Evolutionary conservation across 106 monocot species (phyloP), one percentile per base, ranked within the genome.

Genomic region (Acorus calamus): DNA sequence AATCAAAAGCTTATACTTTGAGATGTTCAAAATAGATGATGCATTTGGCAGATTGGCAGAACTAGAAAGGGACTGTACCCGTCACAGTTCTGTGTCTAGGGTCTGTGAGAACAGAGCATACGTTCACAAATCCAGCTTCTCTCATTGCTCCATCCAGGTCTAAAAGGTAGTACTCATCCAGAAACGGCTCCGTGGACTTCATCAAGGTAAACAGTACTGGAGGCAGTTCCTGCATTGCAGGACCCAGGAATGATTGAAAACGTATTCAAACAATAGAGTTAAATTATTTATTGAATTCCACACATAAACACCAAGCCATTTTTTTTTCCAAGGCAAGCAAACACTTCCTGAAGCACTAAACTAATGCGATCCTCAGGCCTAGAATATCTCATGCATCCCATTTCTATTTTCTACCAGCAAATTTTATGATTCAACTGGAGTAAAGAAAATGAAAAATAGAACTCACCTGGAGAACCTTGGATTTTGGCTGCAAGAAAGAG

Each of bases 1-100:
- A 28, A 28, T 28, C 28, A 28, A 28, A 28, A 1, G 28, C 28
- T 28, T 28, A 28, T 28, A 28, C 28, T 28, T 28, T 28, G 28
- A 28, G 28, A 28, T 28, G 28, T 28, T 28, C 28, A 28, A 28
- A 28, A 28, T 28, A 28, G 28, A 28, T 28, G 28, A 28, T 28
- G 28, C 28, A 28, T 28, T 28, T 28, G 28, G 28, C 28, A 28
- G 28, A 28, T 28, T 28, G 28, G 28, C 28, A 28, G 28, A 28
- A 28, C 28, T 28, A 28, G 28, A 28, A 1, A 43, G 84, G 76
- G 4, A 81, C 81, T 2, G 86, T 86, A 49, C 70, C 91, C 5
- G 91, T 91, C 50, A 91, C 91, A 46, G 91, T 91, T 72, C 83
- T 83, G 53, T 81, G 91, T 50, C 91, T 75, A 9, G 91, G 83